Conservation (phyloP, 2,329 filamentous ascomycete genomes). For the Sphaceloma murrayae region DNA sequence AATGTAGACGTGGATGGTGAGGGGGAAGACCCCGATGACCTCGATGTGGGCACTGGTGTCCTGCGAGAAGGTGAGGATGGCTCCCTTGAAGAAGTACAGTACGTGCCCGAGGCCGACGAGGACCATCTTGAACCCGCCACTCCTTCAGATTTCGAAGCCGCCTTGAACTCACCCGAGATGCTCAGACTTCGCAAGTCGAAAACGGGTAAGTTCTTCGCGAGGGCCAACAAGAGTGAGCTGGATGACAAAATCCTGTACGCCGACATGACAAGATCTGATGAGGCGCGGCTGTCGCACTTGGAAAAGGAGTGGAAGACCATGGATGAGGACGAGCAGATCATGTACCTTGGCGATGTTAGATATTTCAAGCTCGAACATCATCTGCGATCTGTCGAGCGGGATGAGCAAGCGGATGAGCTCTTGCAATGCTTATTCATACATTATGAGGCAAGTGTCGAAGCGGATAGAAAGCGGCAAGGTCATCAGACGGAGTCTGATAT, state of each 20-base stretch:
- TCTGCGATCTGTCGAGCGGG: neutral
- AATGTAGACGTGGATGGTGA: conserved; percentile 40
- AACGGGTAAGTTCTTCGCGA: conserved; percentile 12
- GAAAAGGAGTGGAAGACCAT: conserved; percentile 19
- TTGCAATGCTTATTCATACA: conserved; percentile 12
- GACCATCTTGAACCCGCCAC: conserved; percentile 17
- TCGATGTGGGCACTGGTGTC: conserved; percentile 40
- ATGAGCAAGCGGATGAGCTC: conserved; percentile 13
- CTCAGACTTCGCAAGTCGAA: conserved; percentile 13
- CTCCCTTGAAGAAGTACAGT: conserved; percentile 52
- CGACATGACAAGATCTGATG: conserved; percentile 15
- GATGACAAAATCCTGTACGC: conserved; percentile 12
- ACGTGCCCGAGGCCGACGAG: conserved; percentile 29
- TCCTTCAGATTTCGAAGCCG: conserved; percentile 1
- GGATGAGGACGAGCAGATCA: conserved; percentile 14
- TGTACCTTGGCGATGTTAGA: conserved; percentile 14
- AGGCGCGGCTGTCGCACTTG: neutral
- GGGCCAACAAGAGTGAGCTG: conserved; percentile 14
- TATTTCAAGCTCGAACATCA: conserved; percentile 16
- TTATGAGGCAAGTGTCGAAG: conserved; percentile 22
- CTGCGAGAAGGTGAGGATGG: conserved; percentile 49
- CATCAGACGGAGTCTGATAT: neutral
- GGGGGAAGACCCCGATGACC: conserved; percentile 34
- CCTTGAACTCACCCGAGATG: conserved; percentile 12
- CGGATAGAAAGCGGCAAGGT: conserved; percentile 27